These are phyloP conservation scores for Aureobasidium sp. DNA, from an alignment of 2,329 filamentous ascomycete genomes.

Conservation along the genomic window DNA sequence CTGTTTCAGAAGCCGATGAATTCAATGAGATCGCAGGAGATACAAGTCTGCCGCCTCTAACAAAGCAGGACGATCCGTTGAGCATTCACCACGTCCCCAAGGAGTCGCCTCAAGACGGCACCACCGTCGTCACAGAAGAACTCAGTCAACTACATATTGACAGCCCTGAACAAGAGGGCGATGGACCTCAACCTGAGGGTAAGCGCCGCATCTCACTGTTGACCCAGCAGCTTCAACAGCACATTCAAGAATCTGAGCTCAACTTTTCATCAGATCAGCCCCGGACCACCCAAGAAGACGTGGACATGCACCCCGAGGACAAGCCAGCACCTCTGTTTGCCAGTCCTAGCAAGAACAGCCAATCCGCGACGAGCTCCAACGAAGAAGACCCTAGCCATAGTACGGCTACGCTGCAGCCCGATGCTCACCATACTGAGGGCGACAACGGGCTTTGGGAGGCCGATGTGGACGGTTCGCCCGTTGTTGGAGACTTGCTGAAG, in stretches of 20 bases:
- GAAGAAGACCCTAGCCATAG: constrained; percentile 18
- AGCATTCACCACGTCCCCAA: constrained; percentile 36
- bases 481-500: constrained; percentile 92
- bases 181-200: constrained; percentile 21
- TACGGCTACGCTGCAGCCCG: constrained; percentile 19
- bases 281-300: constrained; percentile 21
- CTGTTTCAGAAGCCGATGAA: constrained; percentile 60
- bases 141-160: constrained; percentile 7
- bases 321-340: constrained; percentile 61
- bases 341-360: constrained; percentile 28
- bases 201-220: constrained; percentile 32
- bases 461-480: constrained; percentile 58
- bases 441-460: constrained; percentile 43
- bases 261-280: constrained; percentile 27
- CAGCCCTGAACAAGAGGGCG: constrained; percentile 4
- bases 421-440: constrained; percentile 8
- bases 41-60: constrained; percentile 20
- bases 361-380: constrained; percentile 10
- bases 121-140: neutral
- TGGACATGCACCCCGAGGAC: constrained; percentile 52
- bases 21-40: constrained; percentile 49
- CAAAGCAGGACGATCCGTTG: constrained; percentile 12
- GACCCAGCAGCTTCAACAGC: constrained; percentile 34
- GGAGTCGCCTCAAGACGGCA: constrained; percentile 32
- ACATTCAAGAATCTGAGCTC: constrained; percentile 21